Evolutionary conservation across 2,329 filamentous ascomycete genomes (phyloP), one percentile per base, ranked within the genome.

Genomic region (Macrophomina tecta): DNA sequence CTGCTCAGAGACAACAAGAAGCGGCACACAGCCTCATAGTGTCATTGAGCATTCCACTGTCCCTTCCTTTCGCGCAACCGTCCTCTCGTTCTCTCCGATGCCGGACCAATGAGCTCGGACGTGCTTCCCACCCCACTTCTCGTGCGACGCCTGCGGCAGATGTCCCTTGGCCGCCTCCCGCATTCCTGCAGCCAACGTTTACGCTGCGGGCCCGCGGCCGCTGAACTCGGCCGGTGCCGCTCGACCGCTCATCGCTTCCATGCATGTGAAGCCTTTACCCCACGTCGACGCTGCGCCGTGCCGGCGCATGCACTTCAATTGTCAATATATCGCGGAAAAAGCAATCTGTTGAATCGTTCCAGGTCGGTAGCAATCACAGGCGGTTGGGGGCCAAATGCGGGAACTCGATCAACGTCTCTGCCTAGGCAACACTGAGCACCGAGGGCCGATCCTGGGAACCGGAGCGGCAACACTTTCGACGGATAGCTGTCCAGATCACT

Each of bases 191-290:
- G 56, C 56, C 52, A 55, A 32, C 55, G 55, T 32, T 46, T 42
- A n/a, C 56, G 56, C 56, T 40, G 36, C 36, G 36, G 23, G 16
- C 16, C 7, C 14, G 49, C 49, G 30, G 42, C 38, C 38, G 38
- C 38, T 14, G 38, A 8, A 40, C 38, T 2, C 38, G 38, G 38
- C 42, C 42, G 42, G 42, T 16, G 42, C 18, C 53, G 38, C 23
- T 49, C 32, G 56, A 46, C 56, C 56, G 56, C 56, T 28, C 58
- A 30, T 62, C 58, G 58, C 58, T 49, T 62, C 58, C 42, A 62
- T 62, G 58, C 58, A 62, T 62, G 58, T 49, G 58, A 62, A 62
- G 45, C 5, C 58, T 49, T 38, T 4, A 38, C 30, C 58, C 58
- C 38, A 60, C 55, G 18, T 46, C 40, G 8, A 18, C 55, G 40